Conservation (phyloP, 2,329 filamentous ascomycete genomes). For the Penicillium sp. region DNA sequence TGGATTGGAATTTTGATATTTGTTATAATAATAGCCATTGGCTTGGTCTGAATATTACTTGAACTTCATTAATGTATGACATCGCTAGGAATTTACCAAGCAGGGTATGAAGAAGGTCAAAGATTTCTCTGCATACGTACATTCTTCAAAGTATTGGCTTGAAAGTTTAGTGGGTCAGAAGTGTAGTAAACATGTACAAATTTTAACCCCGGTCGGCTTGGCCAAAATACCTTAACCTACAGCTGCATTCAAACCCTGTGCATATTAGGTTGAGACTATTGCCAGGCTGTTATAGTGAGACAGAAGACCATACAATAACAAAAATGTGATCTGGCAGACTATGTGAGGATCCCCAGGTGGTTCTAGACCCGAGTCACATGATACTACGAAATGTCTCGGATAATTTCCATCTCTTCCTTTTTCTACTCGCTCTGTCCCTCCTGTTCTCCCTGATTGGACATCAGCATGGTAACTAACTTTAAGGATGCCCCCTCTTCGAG, state of each 20-base stretch:
- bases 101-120: too few relatives aligned
- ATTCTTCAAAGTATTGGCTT: too few relatives aligned
- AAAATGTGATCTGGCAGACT: neutral
- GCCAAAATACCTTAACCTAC: too few relatives aligned
- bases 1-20: neutral
- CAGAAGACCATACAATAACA: neutral
- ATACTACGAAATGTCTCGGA: neutral
- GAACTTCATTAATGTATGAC: neutral
- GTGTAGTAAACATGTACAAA: too few relatives aligned
- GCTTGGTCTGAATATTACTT: neutral
- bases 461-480: neutral
- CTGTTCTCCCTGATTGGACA: conserved; percentile 3
- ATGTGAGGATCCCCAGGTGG: neutral
- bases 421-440: neutral
- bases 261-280: too few relatives aligned
- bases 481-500: conserved; percentile 16
- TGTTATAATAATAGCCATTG: neutral
- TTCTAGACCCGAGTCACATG: conserved; percentile 7
- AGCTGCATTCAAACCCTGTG: too few relatives aligned
- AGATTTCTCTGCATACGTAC: too few relatives aligned
- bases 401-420: neutral
- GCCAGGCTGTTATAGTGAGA: too few relatives aligned
- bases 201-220: too few relatives aligned
- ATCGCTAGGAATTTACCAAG: too few relatives aligned
- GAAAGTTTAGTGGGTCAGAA: too few relatives aligned